phyloP scores from a whole-genome alignment of 2,329 filamentous ascomycete species.

The Exophiala lecanii-corni region DNA sequence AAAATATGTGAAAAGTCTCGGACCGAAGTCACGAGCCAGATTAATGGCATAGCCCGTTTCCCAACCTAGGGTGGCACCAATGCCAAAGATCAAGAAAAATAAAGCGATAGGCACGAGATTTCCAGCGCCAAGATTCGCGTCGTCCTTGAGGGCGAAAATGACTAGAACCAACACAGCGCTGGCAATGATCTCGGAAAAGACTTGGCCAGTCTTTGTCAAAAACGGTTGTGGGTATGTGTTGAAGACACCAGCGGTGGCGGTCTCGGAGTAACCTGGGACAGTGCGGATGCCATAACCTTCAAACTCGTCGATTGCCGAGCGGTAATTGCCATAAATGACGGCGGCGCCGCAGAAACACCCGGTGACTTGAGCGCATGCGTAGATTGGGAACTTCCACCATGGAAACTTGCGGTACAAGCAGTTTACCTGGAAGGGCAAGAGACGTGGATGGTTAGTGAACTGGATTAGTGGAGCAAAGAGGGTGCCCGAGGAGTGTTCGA shows the following conservation, averaged over 20 bases:
- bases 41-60: conserved; percentile 68
- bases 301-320: conserved; percentile 54
- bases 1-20: conserved; percentile 57
- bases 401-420: conserved; percentile 57
- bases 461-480: not conserved
- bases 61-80: conserved; percentile 63
- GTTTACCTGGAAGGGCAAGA: conserved; percentile 41
- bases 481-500: not conserved
- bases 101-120: conserved; percentile 52
- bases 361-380: conserved; percentile 56
- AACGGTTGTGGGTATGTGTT: conserved; percentile 63
- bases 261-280: conserved; percentile 49
- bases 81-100: conserved; percentile 65
- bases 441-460: too few species aligned
- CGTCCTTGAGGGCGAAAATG: conserved; percentile 57
- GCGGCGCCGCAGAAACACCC: conserved; percentile 56
- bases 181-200: conserved; percentile 62
- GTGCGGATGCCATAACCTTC: conserved; percentile 55
- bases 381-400: conserved; percentile 60
- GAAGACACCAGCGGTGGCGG: conserved; percentile 60
- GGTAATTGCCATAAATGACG: conserved; percentile 54
- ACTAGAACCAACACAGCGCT: conserved; percentile 59
- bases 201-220: conserved; percentile 56
- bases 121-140: conserved; percentile 51
- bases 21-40: conserved; percentile 61